Evolutionary conservation across 192 early-diverging fungal species (phyloP), one percentile per base, ranked within the genome.

Genomic region (Coemansia nantahalensis): DNA sequence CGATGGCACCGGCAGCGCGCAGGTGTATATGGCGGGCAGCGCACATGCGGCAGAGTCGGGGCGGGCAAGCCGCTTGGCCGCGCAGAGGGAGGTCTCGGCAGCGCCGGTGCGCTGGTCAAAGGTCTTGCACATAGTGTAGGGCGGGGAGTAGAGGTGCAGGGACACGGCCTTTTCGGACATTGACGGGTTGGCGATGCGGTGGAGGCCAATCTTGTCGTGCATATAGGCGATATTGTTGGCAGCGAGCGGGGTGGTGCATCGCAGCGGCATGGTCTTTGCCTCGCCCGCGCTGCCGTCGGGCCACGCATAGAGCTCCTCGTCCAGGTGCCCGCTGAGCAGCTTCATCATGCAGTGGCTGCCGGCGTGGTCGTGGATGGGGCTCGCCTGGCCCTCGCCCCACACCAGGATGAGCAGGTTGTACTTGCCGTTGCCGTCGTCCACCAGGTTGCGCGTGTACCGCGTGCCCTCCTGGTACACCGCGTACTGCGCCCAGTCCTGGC

Each of bases 321-420:
- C 56, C 8, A 96, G 66, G 42, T 86, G 74, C 4, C 93, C 93
- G 36, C 84, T 86, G 10, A 96, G 78, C 7, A 96, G 74, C 57
- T 94, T 93, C 89, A 96, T 90, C 58, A 93, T 77, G 62, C 93
- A 96, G 63, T 96, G 93, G 21, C 90, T 84, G 19, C 84, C 83
- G 8, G 90, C 74, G 52, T 96, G 93, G 72, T 94, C 90, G 60
- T 96, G 93, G 55, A 96, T 91, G 14, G 93, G 85, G 51, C 89
- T 90, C 45, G 66, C 59, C 42, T 84, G 80, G 30, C 79, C 83
- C 30, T 83, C 79, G 18, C 82, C 83, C 93, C 93, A 96, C 24
- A 86, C 87, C 8, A 96, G 65, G 32, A 96, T 82, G 64, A 96
- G 89, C 32, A 96, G 82, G 48, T 96, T 96, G 79, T 91, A 96